These are phyloP conservation scores for Hymenotorrendiella dingleyae DNA, from an alignment of 2,329 filamentous ascomycete species.

Conservation along the genomic window DNA sequence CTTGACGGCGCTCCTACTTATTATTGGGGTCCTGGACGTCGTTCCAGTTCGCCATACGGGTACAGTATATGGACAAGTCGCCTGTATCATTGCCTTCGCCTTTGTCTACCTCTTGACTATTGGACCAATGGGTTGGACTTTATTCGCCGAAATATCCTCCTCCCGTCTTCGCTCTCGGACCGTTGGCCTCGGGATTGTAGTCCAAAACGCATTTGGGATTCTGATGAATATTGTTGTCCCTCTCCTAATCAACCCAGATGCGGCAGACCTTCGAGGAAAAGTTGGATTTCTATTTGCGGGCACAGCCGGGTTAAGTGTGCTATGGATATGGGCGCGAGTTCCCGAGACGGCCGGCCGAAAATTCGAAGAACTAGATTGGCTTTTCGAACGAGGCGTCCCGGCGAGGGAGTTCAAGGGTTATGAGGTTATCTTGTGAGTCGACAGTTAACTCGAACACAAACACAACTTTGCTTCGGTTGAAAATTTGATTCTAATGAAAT, in stretches of 20 bases:
- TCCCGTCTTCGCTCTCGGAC: constrained; percentile 32
- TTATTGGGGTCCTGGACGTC: constrained; percentile 8
- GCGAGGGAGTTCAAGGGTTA: constrained; percentile 21
- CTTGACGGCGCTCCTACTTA: constrained; percentile 21
- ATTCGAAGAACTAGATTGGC: constrained; percentile 75
- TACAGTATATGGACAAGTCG: constrained; percentile 8
- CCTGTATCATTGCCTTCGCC: constrained; percentile 7
- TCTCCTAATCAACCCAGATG: constrained; percentile 31
- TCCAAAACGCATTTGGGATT: constrained; percentile 4
- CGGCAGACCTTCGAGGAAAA: constrained; percentile 31
- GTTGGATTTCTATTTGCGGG: constrained; percentile 32
- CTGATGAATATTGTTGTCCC: constrained; percentile 8
- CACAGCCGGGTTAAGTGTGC: constrained; percentile 17
- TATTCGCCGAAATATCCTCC: constrained; percentile 38
- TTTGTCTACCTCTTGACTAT: constrained; percentile 11
- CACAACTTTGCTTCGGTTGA: too few species aligned
- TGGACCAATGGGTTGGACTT: constrained; percentile 35
- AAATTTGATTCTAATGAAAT: too few species aligned
- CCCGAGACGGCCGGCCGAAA: constrained; percentile 74
- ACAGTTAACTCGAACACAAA: too few species aligned
- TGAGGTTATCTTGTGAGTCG: background rate
- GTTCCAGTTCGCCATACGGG: background rate
- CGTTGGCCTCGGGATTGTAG: constrained; percentile 6
- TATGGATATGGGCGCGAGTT: constrained; percentile 50
- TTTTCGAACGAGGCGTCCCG: constrained; percentile 50